Percentiles rank a stretch among this genome's conserved stretches.
phyloP scores from a whole-genome alignment of 192 early-diverging fungal species.

The Thamnidium elegans region DNA sequence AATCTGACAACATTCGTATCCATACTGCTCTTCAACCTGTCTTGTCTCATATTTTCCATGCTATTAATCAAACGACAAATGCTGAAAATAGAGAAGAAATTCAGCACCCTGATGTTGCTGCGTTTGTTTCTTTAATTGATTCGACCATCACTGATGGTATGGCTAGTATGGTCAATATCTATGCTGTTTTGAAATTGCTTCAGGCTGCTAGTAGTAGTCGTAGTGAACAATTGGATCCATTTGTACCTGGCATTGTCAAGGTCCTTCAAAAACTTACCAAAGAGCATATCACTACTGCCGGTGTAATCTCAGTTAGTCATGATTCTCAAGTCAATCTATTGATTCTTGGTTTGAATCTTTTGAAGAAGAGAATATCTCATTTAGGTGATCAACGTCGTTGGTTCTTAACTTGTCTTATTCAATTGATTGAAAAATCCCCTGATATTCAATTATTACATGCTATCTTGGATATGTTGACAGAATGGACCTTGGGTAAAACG shows the following conservation, averaged over 20 bases:
- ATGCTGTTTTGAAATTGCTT: constrained; percentile 64
- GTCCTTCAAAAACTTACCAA: constrained; percentile 81
- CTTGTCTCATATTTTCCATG: constrained; percentile 68
- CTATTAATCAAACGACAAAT: constrained; percentile 40
- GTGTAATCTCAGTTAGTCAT: constrained; percentile 32
- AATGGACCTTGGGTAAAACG: constrained; percentile 80
- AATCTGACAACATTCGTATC: constrained; percentile 71
- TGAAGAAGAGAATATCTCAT: constrained; percentile 61
- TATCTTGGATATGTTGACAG: constrained; percentile 78
- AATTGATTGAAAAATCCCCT: constrained; percentile 83
- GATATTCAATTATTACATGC: constrained; percentile 68
- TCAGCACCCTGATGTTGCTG: constrained; percentile 41
- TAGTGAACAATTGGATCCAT: constrained; percentile 66
- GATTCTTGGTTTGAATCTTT: constrained; percentile 50
- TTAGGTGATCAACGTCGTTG: constrained; percentile 84
- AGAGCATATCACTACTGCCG: constrained; percentile 63
- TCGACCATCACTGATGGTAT: constrained; percentile 66
- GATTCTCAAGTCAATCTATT: constrained; percentile 53
- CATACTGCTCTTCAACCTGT: constrained; percentile 70
- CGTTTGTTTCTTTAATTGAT: constrained; percentile 61
- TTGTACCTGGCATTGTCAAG: constrained; percentile 77
- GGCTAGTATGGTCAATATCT: constrained; percentile 59
- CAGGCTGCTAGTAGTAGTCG: constrained; percentile 61
- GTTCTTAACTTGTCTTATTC: constrained; percentile 77
- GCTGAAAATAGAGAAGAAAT: constrained; percentile 40